Base-by-base conservation (phyloP, 768 basidiomycete genomes). In the Podaxis sp. region DNA sequence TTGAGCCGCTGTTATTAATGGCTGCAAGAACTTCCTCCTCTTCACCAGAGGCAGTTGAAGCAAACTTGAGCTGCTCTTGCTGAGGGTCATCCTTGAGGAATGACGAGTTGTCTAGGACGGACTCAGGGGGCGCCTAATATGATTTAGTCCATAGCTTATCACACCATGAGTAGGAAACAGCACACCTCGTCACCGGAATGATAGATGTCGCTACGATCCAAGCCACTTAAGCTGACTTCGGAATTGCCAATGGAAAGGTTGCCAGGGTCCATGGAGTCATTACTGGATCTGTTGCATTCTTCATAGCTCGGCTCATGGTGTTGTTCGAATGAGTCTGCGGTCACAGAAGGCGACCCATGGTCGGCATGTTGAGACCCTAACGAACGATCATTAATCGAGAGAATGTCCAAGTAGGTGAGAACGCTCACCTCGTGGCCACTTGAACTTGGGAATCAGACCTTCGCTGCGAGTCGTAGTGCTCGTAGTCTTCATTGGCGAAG, bases 401-500 rank as follows among this genome's bases (percentile, higher is more conserved):
- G 50, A 55, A n/a, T 38, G 13, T 10, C 25, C 60, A 52, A 23
- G 7, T 2, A 38, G 6, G n/a, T 11, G 36, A 6, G 27, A 32
- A 46, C 35, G 55, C 67, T 42, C 51, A 71, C 71, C 70, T 55
- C 65, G 50, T 18, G 66, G 64, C 27, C 76, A 55, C 40, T 66
- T 69, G 51, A 76, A 76, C 50, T 64, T 69, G 3, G 76, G 75
- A 56, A 77, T 67, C 40, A 75, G 64, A 35, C 64, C 69, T 23
- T 75, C 75, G 23, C 66, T 67, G 4, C 36, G 56, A 37, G 51
- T 59, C 1, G 27, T 55, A 2, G 55, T 58, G 10, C 47, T 18
- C 10, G 46, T 56, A 50, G 59, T 67, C 59, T 78, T 77, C 68
- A 72, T 69, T 7, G 76, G 76, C 2, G 78, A 77, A 1, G 78